Percentiles rank a stretch among this genome's conserved stretches.
Conservation (phyloP, 441 rosid species). For the Breynia disticha region DNA sequence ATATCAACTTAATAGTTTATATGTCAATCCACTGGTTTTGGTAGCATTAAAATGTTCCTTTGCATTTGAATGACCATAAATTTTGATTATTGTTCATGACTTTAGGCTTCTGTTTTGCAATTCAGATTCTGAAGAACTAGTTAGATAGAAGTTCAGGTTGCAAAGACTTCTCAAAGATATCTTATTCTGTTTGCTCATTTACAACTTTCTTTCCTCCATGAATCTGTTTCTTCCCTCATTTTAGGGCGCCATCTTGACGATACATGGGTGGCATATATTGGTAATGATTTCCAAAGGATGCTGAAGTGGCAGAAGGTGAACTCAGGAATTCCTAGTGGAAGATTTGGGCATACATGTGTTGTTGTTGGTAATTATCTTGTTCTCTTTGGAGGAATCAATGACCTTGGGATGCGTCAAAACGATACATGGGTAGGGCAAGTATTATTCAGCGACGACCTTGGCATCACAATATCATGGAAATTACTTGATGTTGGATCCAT, state of each 20-base stretch:
- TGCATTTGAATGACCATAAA: no score
- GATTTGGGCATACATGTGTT: slow-evolving; percentile 85
- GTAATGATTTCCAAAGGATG: slow-evolving; percentile 33
- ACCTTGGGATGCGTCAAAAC: slow-evolving; percentile 64
- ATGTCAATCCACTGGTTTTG: no score
- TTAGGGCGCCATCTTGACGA: slow-evolving; percentile 94
- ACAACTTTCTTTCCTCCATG: background rate
- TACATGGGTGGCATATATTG: slow-evolving; percentile 70
- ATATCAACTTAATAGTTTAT: no score
- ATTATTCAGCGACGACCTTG: slow-evolving; percentile 26
- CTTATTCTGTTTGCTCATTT: background rate
- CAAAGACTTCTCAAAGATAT: no score
- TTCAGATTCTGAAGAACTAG: no score
- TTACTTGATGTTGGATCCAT: slow-evolving; percentile 40
- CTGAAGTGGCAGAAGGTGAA: slow-evolving; percentile 58
- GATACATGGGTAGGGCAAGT: slow-evolving; percentile 86
- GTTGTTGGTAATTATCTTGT: slow-evolving; percentile 45
- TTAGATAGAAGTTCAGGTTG: no score
- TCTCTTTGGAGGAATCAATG: slow-evolving; percentile 87
- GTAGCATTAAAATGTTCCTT: no score
- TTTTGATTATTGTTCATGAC: no score
- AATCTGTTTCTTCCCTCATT: slow-evolving; percentile 1
- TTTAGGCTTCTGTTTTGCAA: no score
- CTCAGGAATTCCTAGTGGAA: slow-evolving; percentile 71
- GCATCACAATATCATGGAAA: slow-evolving; percentile 51